phyloP scores from a whole-genome alignment of 2,329 filamentous ascomycete genomes.

The Penicillium sp. region DNA sequence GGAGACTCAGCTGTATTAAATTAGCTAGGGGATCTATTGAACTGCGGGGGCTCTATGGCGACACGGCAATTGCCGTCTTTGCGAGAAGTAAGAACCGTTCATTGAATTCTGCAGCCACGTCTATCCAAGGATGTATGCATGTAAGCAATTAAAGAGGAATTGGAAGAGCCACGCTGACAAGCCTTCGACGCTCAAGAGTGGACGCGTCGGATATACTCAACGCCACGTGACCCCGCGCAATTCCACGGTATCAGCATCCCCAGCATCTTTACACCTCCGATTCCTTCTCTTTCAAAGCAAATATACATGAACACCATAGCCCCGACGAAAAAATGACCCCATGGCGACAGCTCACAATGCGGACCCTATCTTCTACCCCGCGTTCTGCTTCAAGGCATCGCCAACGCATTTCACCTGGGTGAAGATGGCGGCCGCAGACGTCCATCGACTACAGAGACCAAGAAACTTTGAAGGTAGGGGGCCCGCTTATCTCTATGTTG shows the following conservation, averaged over 20 bases:
- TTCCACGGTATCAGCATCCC: neutral
- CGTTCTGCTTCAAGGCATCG: constrained; percentile 61
- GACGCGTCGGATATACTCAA: neutral
- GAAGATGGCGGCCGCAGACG: constrained; percentile 59
- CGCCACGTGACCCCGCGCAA: constrained; percentile 7
- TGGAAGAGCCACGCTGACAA: neutral
- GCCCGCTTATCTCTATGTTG: neutral
- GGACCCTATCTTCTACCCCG: constrained; percentile 54
- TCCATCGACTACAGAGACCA: constrained; percentile 54
- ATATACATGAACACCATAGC: neutral
- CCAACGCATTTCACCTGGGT: constrained; percentile 66
- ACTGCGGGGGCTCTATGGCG: neutral
- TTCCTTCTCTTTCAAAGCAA: neutral
- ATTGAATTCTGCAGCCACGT: too few species aligned
- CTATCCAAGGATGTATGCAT: neutral
- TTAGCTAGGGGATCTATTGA: neutral
- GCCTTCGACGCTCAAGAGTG: too few species aligned
- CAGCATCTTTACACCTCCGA: neutral
- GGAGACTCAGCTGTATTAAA: constrained; percentile 22
- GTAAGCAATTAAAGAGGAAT: too few species aligned
- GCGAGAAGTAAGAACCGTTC: neutral
- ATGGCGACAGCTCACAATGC: constrained; percentile 30
- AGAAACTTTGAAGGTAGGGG: constrained; percentile 55
- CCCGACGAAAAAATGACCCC: constrained; percentile 27
- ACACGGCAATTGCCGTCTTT: neutral